phyloP scores from a whole-genome alignment of 345 rosid genomes.

The Melaleuca quinquenervia region DNA sequence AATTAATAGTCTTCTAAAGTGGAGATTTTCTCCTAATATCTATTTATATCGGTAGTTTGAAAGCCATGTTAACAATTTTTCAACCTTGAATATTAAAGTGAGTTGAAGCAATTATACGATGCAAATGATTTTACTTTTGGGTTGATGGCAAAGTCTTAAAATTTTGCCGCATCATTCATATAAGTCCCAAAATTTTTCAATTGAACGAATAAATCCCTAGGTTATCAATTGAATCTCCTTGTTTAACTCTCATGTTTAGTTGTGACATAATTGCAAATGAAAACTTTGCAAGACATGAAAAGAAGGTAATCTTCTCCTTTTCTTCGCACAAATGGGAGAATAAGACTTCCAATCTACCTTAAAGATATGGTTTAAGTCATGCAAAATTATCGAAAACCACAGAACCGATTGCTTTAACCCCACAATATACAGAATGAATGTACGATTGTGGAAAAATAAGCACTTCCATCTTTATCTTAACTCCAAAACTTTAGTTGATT shows the following conservation, averaged over 20 bases:
- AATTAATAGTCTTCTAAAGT: neutral
- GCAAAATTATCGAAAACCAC: neutral
- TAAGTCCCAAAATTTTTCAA: neutral
- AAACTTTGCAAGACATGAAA: too few relatives aligned
- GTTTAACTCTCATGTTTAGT: too few relatives aligned
- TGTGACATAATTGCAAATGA: too few relatives aligned
- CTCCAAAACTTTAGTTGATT: neutral
- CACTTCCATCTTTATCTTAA: neutral
- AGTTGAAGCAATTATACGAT: neutral
- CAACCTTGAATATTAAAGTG: neutral
- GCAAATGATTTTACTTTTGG: neutral
- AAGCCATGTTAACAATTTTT: neutral
- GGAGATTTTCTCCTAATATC: neutral
- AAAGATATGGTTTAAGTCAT: neutral
- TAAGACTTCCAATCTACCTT: too few relatives aligned
- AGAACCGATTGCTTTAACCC: neutral
- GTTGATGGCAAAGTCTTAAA: neutral
- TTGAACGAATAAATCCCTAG: neutral
- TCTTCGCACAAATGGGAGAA: too few relatives aligned
- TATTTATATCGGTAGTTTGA: neutral
- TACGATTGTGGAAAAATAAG: neutral
- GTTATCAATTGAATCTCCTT: too few relatives aligned
- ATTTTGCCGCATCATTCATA: neutral
- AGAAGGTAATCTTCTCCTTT: too few relatives aligned
- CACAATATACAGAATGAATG: neutral